Percentiles rank a stretch among this genome's conserved stretches.
Conservation (phyloP, 202 grass and related monocot genomes). For the Hordeum pubiflorum region DNA sequence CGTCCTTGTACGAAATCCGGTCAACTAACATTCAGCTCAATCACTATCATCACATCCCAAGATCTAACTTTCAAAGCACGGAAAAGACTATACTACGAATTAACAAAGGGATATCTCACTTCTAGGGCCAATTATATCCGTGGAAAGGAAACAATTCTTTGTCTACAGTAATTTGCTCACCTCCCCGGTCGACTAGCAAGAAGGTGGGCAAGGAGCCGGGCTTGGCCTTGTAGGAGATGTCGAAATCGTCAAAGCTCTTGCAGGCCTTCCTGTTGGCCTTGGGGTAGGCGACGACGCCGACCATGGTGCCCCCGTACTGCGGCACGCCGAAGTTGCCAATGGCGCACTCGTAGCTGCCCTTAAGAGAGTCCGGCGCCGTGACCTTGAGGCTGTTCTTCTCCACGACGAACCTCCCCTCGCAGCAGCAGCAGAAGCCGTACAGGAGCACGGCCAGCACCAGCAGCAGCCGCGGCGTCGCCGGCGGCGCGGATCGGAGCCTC, state of each 20-base stretch:
- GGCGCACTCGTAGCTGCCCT: constrained; percentile 63
- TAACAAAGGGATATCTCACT: neutral
- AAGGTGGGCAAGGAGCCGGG: constrained; percentile 59
- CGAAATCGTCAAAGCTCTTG: constrained; percentile 59
- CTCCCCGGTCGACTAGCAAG: constrained; percentile 63
- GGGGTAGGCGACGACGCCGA: constrained; percentile 59
- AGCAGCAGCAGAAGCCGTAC: neutral
- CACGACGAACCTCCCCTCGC: constrained; percentile 50
- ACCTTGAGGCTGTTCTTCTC: constrained; percentile 81
- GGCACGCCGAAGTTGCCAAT: constrained; percentile 78
- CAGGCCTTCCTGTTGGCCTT: constrained; percentile 66
- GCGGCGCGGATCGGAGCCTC: constrained; percentile 2
- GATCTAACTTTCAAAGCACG: neutral
- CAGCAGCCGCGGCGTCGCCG: neutral
- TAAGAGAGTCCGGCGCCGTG: constrained; percentile 42
- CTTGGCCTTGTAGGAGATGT: constrained; percentile 57
- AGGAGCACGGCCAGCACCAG: neutral
- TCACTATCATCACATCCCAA: neutral
- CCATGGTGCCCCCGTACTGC: constrained; percentile 69
- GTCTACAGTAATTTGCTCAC: constrained; percentile 31
- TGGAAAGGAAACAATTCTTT: neutral
- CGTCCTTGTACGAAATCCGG: neutral
- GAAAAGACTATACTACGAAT: neutral
- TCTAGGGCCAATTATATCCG: neutral
- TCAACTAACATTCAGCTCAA: constrained; percentile 11